Base-by-base conservation (phyloP, 2,329 filamentous ascomycete species). In the Alternaria gansuensis region DNA sequence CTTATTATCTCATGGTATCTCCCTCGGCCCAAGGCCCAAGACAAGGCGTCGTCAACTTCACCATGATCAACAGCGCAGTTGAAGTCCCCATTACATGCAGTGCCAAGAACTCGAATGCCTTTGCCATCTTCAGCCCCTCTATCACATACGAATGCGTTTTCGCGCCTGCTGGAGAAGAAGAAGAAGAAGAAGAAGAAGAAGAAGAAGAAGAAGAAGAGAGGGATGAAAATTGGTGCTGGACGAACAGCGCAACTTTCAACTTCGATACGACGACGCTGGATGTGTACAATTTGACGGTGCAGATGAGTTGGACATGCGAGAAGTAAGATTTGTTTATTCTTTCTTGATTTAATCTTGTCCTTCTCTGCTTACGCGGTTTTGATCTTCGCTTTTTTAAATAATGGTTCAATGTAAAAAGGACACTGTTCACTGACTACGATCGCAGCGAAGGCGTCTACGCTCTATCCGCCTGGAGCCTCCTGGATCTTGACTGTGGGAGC, bases 221-320 rank as follows among this genome's bases (percentile, higher is more conserved):
- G 8, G 24, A 41, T 8, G 24, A 31, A 9, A n/a, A 26, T 10
- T 40, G 26, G 28, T 55, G 53, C 39, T 24, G 28, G 44, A 44
- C 45, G 13, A 29, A n/a, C 5, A 34, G 29, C 13, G 40, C 33
- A 4, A 60, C 51, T 21, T 64, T 64, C 17, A 36, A 24, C n/a
- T 37, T 53, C 28, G 59, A 62, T 23, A 55, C 53, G 29, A 36
- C 46, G 5, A 31, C 13, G 45, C 31, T 24, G 23, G 34, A 34
- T 5, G 51, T 40, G 4, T 39, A 29, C 10, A 44, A 53, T 10
- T n/a, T 65, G 36, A 40, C 28, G 4, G 34, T 65, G 10, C 49
- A 58, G 13, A 44, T 48, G 36, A 54, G 51, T n/a, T 65, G 59
- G 56, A 59, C 26, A 14, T 65, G 62, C 53, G 39, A 43, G n/a